Percentiles rank a stretch among this genome's conserved stretches.
These are phyloP conservation scores for Eucalyptus albens DNA, from an alignment of 345 rosid species.

Conservation along the genomic window DNA sequence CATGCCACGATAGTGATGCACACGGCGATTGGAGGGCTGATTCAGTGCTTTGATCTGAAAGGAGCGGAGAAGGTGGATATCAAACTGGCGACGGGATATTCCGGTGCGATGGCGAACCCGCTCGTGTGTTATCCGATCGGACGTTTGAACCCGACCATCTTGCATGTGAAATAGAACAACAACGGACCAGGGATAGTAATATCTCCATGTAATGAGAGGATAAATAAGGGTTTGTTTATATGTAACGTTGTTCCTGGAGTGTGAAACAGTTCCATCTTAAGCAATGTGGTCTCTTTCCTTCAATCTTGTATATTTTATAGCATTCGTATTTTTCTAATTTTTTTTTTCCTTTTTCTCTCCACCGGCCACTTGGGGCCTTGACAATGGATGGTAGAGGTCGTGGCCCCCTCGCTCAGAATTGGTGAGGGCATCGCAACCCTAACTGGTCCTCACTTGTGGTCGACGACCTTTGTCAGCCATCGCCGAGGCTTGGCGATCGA, in stretches of 20 bases:
- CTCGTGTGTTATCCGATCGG: slow-evolving; percentile 11
- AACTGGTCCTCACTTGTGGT: too few species aligned
- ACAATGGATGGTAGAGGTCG: too few species aligned
- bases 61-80: slow-evolving; percentile 7
- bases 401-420: fast-evolving
- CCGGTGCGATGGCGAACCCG: slow-evolving; percentile 20
- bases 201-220: neutral
- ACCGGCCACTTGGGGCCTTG: too few species aligned
- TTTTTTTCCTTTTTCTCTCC: too few species aligned
- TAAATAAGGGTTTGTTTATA: neutral
- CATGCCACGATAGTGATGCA: slow-evolving; percentile 20
- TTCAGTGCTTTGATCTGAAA: slow-evolving; percentile 33
- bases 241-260: neutral
- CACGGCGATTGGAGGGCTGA: slow-evolving; percentile 13
- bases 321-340: neutral
- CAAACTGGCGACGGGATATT: slow-evolving; percentile 9
- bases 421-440: too few species aligned
- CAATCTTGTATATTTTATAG: neutral
- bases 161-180: neutral
- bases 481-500: fast-evolving
- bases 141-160: neutral
- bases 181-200: neutral
- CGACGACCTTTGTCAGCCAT: fast-evolving
- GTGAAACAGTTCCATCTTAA: neutral
- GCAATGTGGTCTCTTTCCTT: neutral